phyloP scores from a whole-genome alignment of 106 monocot species.

The Phalaenopsis equestris region DNA sequence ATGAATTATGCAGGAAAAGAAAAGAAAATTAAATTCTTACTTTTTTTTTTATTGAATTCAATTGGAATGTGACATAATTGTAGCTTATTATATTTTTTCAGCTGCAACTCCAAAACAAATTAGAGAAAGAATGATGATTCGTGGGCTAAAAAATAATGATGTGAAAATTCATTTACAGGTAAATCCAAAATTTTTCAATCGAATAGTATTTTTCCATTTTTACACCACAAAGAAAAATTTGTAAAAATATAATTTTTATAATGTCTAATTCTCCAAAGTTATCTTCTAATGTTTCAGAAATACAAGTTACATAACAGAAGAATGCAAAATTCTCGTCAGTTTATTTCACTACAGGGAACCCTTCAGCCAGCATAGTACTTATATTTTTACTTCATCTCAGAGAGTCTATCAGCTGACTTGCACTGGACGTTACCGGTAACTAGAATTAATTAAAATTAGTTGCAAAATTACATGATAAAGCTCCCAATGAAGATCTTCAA shows the following conservation, averaged over 20 bases:
- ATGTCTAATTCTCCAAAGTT: neutral
- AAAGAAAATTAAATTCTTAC: too few species aligned
- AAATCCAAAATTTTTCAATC: neutral
- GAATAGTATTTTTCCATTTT: neutral
- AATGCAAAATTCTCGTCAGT: slow-evolving; percentile 16
- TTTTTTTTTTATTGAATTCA: too few species aligned
- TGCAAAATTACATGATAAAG: too few species aligned
- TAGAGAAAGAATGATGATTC: slow-evolving; percentile 91
- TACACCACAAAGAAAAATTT: neutral
- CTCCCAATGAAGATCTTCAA: too few species aligned
- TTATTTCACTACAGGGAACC: too few species aligned
- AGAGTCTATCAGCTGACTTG: slow-evolving; percentile 44
- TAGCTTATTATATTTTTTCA: slow-evolving; percentile 23
- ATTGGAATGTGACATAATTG: too few species aligned
- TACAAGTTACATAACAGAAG: slow-evolving; percentile 55
- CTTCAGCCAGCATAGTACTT: slow-evolving; percentile 20
- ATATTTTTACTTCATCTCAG: slow-evolving; percentile 51
- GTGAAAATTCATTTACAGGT: slow-evolving; percentile 95
- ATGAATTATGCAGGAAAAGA: too few species aligned
- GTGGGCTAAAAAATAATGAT: slow-evolving; percentile 93
- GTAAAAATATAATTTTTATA: too few species aligned
- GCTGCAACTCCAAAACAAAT: slow-evolving; percentile 96
- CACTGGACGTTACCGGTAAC: too few species aligned
- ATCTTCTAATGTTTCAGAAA: slow-evolving; percentile 41
- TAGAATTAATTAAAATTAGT: too few species aligned